Evolutionary conservation across 345 rosid genomes (phyloP).

Genomic region (Pugionium cornutum): DNA sequence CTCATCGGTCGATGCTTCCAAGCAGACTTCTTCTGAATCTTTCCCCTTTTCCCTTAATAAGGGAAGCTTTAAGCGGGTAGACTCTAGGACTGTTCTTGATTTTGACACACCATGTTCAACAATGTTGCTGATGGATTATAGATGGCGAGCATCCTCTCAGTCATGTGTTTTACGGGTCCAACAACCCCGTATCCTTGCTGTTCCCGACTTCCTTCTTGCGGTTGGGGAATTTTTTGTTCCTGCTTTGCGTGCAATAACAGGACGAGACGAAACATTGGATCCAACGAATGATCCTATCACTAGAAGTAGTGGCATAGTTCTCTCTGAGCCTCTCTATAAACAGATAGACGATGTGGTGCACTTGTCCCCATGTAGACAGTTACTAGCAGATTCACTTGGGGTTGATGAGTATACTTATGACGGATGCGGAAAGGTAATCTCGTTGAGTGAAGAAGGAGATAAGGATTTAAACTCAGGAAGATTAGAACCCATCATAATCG

Average conservation of each 20-base stretch:
- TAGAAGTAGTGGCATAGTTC: slow-evolving; percentile 64
- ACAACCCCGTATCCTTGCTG: slow-evolving; percentile 94
- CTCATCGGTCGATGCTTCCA: slow-evolving; percentile 82
- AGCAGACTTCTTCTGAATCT: slow-evolving; percentile 67
- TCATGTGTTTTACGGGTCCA: slow-evolving; percentile 85
- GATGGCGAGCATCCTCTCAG: slow-evolving; percentile 87
- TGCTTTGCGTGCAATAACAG: slow-evolving; percentile 79
- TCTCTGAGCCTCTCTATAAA: slow-evolving; percentile 63
- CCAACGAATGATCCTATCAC: slow-evolving; percentile 90
- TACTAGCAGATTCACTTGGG: slow-evolving; percentile 77
- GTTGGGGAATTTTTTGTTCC: slow-evolving; percentile 97
- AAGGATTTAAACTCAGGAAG: slow-evolving; percentile 51
- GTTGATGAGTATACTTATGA: slow-evolving; percentile 86
- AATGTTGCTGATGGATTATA: slow-evolving; percentile 93
- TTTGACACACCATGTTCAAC: slow-evolving; percentile 68
- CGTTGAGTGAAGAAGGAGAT: slow-evolving; percentile 57
- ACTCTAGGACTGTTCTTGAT: slow-evolving; percentile 54
- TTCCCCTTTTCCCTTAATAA: slow-evolving; percentile 52
- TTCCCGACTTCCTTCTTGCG: slow-evolving; percentile 94
- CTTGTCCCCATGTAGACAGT: slow-evolving; percentile 75
- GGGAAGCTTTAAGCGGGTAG: slow-evolving; percentile 51
- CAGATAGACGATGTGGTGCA: slow-evolving; percentile 81
- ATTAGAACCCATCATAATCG: slow-evolving; percentile 70
- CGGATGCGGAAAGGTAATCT: slow-evolving; percentile 80
- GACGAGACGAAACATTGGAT: slow-evolving; percentile 90